phyloP scores from a whole-genome alignment of 2,329 filamentous ascomycete genomes.

The Fusarium sterilihyphosum region DNA sequence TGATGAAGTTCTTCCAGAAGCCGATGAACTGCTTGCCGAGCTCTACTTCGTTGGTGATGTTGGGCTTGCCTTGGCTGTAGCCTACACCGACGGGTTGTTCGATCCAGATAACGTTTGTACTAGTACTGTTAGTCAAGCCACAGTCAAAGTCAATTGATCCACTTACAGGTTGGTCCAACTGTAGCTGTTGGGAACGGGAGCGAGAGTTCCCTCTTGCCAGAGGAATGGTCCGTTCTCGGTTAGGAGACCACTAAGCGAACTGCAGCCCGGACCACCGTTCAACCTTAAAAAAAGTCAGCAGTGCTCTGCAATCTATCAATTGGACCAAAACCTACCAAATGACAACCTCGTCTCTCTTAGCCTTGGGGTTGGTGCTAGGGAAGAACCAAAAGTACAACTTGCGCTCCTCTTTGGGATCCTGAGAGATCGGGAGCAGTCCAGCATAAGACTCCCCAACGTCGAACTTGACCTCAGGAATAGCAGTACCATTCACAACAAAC shows the following conservation, averaged over 20 bases:
- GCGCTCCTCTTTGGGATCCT: constrained; percentile 57
- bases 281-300: constrained; percentile 56
- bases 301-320: background rate
- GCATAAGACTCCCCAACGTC: constrained; percentile 74
- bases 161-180: constrained; percentile 73
- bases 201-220: constrained; percentile 76
- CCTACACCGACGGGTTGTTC: constrained; percentile 76
- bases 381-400: constrained; percentile 76
- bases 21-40: constrained; percentile 77
- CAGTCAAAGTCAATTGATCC: fast-evolving
- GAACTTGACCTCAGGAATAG: constrained; percentile 74
- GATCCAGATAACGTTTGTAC: constrained; percentile 79
- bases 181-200: constrained; percentile 73
- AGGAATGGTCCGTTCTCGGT: constrained; percentile 81
- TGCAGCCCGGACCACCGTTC: constrained; percentile 41
- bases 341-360: constrained; percentile 64
- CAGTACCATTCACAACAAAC: constrained; percentile 71
- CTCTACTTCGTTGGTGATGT: constrained; percentile 72
- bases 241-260: constrained; percentile 56
- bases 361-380: constrained; percentile 61
- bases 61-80: constrained; percentile 72
- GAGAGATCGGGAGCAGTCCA: constrained; percentile 68
- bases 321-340: constrained; percentile 58
- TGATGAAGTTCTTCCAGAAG: constrained; percentile 82
- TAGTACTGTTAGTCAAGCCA: background rate